These are phyloP conservation scores for Apiospora malaysiana DNA, from an alignment of 2,329 filamentous ascomycete species.

Conservation along the genomic window DNA sequence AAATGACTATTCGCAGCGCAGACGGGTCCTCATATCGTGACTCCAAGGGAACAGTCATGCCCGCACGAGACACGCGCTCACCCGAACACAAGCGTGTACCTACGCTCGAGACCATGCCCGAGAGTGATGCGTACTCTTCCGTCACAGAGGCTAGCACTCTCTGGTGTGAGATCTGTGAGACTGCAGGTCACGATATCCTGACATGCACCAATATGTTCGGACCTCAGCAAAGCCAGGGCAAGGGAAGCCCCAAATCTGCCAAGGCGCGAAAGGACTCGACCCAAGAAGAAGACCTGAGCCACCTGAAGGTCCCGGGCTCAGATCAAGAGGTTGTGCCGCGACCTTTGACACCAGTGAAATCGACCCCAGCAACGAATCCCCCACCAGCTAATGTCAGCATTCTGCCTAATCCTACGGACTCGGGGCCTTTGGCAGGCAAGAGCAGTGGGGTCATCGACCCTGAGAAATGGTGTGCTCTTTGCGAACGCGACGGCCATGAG, in stretches of 20 bases:
- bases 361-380: slow-evolving; percentile 48
- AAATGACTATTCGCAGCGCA: slow-evolving; percentile 54
- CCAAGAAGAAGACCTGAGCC: slow-evolving; percentile 46
- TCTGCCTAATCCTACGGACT: slow-evolving; percentile 67
- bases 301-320: slow-evolving; percentile 43
- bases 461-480: slow-evolving; percentile 95
- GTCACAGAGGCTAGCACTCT: slow-evolving; percentile 75
- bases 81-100: slow-evolving; percentile 56
- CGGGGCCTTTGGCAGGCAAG: slow-evolving; percentile 76
- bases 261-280: slow-evolving; percentile 43
- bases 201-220: slow-evolving; percentile 92
- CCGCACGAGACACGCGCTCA: slow-evolving; percentile 57
- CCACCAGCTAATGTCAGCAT: slow-evolving; percentile 51
- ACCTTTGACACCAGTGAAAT: slow-evolving; percentile 59
- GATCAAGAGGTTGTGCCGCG: slow-evolving; percentile 57
- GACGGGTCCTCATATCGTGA: slow-evolving; percentile 67
- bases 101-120: slow-evolving; percentile 71
- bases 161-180: slow-evolving; percentile 97
- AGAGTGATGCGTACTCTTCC: slow-evolving; percentile 72
- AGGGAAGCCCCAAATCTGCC: slow-evolving; percentile 19
- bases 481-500: slow-evolving; percentile 94
- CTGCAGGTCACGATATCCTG: slow-evolving; percentile 88
- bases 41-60: slow-evolving; percentile 69
- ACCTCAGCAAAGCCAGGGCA: slow-evolving; percentile 37
- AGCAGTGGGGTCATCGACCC: slow-evolving; percentile 79